Percentiles rank a stretch among this genome's conserved stretches.
phyloP scores from a whole-genome alignment of 2,329 filamentous ascomycete species.

The Penicillium sclerotigenum region DNA sequence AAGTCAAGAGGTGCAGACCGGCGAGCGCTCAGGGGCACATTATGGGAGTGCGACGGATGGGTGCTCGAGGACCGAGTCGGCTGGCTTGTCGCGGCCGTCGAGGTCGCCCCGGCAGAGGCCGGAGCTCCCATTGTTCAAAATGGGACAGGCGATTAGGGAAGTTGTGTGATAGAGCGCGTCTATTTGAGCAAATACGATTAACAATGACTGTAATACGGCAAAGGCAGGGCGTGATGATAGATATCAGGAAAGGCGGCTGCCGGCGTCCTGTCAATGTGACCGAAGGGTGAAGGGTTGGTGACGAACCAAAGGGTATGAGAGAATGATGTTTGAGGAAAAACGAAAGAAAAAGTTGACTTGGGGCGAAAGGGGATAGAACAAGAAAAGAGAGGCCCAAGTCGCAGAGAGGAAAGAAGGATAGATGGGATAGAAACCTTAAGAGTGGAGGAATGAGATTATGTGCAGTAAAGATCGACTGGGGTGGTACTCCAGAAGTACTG shows the following conservation, averaged over 20 bases:
- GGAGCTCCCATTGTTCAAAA: slow-evolving; percentile 45
- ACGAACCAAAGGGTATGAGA: neutral
- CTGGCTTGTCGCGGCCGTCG: slow-evolving; percentile 29
- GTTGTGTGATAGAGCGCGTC: slow-evolving; percentile 23
- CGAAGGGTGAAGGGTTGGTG: neutral
- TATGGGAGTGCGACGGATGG: slow-evolving; percentile 45
- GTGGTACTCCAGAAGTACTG: slow-evolving; percentile 17
- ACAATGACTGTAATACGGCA: slow-evolving; percentile 30
- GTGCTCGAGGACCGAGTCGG: slow-evolving; percentile 43
- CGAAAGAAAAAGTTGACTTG: neutral
- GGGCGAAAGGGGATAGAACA: neutral
- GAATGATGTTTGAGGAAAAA: neutral
- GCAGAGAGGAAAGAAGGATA: slow-evolving; percentile 11
- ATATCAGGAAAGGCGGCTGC: slow-evolving; percentile 11
- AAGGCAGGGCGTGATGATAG: slow-evolving; percentile 30
- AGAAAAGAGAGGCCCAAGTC: slow-evolving; percentile 5
- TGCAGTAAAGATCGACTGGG: slow-evolving; percentile 13
- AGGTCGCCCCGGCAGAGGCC: slow-evolving; percentile 41
- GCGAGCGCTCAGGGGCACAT: slow-evolving; percentile 62
- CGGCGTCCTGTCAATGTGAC: slow-evolving; percentile 3
- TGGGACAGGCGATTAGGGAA: slow-evolving; percentile 6
- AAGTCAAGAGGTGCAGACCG: slow-evolving; percentile 72
- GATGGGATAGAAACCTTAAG: slow-evolving; percentile 18
- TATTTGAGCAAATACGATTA: slow-evolving; percentile 21
- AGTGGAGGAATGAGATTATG: slow-evolving; percentile 14